These are phyloP conservation scores for Pseudocercospora vitis DNA, from an alignment of 2,329 filamentous ascomycete genomes.

Conservation along the genomic window DNA sequence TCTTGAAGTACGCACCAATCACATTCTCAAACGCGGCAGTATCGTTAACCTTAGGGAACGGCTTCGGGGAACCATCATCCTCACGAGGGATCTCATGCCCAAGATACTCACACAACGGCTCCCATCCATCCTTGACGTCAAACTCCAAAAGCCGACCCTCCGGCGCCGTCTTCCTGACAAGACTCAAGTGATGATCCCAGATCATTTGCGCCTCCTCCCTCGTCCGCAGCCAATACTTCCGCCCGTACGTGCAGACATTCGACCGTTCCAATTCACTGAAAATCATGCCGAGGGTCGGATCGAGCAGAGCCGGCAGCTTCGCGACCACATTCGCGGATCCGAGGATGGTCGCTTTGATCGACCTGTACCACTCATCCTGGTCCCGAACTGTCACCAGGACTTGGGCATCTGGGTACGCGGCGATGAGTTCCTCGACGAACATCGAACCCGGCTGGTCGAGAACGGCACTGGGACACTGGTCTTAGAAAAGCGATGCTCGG, in stretches of 20 bases:
- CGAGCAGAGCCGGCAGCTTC: background rate
- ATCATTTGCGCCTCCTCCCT: background rate
- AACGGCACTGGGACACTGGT: background rate
- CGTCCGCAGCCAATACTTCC: background rate
- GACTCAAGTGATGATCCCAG: background rate
- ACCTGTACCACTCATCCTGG: constrained; percentile 40
- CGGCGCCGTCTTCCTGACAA: background rate
- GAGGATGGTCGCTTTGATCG: constrained; percentile 6
- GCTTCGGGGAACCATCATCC: background rate
- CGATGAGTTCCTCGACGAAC: constrained; percentile 8
- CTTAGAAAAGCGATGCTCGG: no score
- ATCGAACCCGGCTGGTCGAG: constrained; percentile 3
- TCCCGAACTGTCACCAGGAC: constrained; percentile 1
- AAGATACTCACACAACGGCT: constrained; percentile 8
- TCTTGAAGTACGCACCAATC: constrained; percentile 7
- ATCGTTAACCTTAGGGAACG: constrained; percentile 11
- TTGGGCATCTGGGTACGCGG: background rate
- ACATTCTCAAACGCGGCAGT: constrained; percentile 8
- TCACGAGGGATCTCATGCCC: constrained; percentile 1
- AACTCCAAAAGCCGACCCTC: constrained; percentile 5
- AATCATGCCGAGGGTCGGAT: background rate
- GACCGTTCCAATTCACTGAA: background rate
- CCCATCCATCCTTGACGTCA: constrained; percentile 4
- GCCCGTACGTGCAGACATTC: background rate
- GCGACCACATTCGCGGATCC: background rate